Base-by-base conservation (phyloP, 768 basidiomycete genomes). In the Mycena floridula region DNA sequence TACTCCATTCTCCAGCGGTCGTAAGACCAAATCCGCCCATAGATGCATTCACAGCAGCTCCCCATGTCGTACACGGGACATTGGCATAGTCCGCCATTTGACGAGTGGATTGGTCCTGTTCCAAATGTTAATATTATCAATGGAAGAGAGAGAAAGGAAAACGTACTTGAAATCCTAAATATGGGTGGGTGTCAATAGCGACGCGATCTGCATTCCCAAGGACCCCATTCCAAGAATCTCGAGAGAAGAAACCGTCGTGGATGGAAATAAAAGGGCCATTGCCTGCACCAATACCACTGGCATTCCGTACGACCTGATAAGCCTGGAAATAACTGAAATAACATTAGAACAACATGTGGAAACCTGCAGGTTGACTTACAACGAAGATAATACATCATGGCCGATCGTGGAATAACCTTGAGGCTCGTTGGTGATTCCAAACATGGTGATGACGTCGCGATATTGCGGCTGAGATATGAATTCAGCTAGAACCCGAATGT, bases 401-500 rank as follows among this genome's bases (percentile, higher is more conserved):
- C 85, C 85, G 11, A 87, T 63, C 12, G 54, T n/a, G 55, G 3
- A 69, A n/a, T 66, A 67, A 15, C 69, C 82, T 50, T 76, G 73
- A 35, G 76, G 93, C 69, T 99, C 96, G 61, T 99, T 99, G 42
- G 89, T 74, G 51, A 97, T 72, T 25, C 89, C 87, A 51, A 97
- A 90, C 67, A 94, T 84, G 23, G 79, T 70, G 20, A 95, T 80
- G 35, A 96, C 87, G 57, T 86, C 74, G 49, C 68, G 73, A 64
- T 94, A 94, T 59, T 92, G 74, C 3, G 86, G 85, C 57, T 92
- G 90, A 21, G 82, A 83, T 57, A 98, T 91, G 66, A 98, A 98
- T 66, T 93, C 92, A 42, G 88, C 82, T 42, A 94, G 57, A 47
- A 90, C 82, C 22, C 93, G 82, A 53, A 98, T 89, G 54, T 89